Evolutionary conservation across 208 protist genomes (phyloP), one percentile per base, ranked within the genome.

Genomic region (Endotrypanum monterogeii): DNA sequence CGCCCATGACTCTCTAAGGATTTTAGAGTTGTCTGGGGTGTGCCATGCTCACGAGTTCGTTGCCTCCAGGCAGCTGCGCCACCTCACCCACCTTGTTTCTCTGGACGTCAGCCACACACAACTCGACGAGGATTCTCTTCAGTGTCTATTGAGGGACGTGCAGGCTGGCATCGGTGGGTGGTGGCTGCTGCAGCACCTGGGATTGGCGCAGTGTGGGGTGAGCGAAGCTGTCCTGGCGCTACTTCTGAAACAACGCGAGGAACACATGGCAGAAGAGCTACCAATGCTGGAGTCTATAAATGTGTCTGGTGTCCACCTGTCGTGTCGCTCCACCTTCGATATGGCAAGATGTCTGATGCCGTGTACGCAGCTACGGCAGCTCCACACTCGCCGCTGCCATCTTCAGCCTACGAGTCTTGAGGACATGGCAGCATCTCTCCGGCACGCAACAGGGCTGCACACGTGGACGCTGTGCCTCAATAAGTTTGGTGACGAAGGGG

Each of bases 331-430:
- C 2, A 76, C 70, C 23, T 88, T 89, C 75, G 20, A 78, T 32
- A 82, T 95, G 14, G 81, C 85, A 7, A 78, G 61, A 62, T 85
- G 68, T 68, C 83, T 89, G 23, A 61, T 87, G 70, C 74, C 30
- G 8, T 95, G 91, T 71, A 65, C 44, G 25, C 54, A 39, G 11
- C 65, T 95, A 51, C 74, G 58, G 1, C 65, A 74, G 51, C 37
- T 95, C 30, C 76, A 90, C 44, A 78, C 92, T 23, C 86, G 91
- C 11, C 85, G 92, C 79, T 91, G 89, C 77, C 77, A 79, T 16
- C 60, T 95, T 44, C 80, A 78, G 14, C 72, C 76, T 20, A 23
- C 50, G 20, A 78, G 79, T 39, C 44, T 76, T 12, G 72, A 67
- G n/a, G 60, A 73, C 55, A 39, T 92, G 14, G 82, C 78, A 2